These are phyloP conservation scores for Calonectria pteridis DNA, from an alignment of 2,329 filamentous ascomycete genomes.

Conservation along the genomic window DNA sequence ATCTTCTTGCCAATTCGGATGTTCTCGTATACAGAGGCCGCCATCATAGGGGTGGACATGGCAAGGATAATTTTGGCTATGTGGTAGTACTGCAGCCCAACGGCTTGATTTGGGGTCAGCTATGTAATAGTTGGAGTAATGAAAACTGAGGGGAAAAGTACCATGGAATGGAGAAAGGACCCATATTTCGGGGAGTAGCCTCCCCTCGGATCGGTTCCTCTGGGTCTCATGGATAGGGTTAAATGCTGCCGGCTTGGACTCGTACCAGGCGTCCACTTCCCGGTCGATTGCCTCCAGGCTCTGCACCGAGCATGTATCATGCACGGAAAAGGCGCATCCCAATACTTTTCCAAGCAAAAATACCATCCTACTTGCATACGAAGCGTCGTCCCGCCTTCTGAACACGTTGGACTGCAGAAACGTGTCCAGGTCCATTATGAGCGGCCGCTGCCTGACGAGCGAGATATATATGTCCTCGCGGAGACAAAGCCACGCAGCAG, in stretches of 20 bases:
- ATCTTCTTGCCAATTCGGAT: slow-evolving; percentile 28
- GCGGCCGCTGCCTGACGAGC: slow-evolving; percentile 28
- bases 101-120: slow-evolving; percentile 15
- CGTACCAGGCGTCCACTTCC: slow-evolving; percentile 24
- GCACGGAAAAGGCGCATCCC: slow-evolving; percentile 18
- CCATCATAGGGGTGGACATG: slow-evolving; percentile 22
- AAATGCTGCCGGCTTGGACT: slow-evolving; percentile 27
- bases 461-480: slow-evolving; percentile 36
- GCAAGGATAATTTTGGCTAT: slow-evolving; percentile 29
- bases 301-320: slow-evolving; percentile 9
- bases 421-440: slow-evolving; percentile 29
- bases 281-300: slow-evolving; percentile 4
- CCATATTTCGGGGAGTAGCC: slow-evolving; percentile 27
- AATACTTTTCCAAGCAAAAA: slow-evolving; percentile 22
- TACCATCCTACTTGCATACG: slow-evolving; percentile 28
- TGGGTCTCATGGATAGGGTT: slow-evolving; percentile 24
- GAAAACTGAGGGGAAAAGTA: neutral
- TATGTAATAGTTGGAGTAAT: neutral
- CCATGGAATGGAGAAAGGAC: slow-evolving; percentile 29
- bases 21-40: slow-evolving; percentile 27
- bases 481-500: slow-evolving; percentile 34
- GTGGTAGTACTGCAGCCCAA: slow-evolving; percentile 32
- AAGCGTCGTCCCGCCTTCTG: slow-evolving; percentile 25
- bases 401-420: slow-evolving; percentile 34
- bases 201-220: slow-evolving; percentile 19